Percentiles rank a stretch among this genome's conserved stretches.
phyloP scores from a whole-genome alignment of 2,329 filamentous ascomycete genomes.

The Trichoderma sp. region DNA sequence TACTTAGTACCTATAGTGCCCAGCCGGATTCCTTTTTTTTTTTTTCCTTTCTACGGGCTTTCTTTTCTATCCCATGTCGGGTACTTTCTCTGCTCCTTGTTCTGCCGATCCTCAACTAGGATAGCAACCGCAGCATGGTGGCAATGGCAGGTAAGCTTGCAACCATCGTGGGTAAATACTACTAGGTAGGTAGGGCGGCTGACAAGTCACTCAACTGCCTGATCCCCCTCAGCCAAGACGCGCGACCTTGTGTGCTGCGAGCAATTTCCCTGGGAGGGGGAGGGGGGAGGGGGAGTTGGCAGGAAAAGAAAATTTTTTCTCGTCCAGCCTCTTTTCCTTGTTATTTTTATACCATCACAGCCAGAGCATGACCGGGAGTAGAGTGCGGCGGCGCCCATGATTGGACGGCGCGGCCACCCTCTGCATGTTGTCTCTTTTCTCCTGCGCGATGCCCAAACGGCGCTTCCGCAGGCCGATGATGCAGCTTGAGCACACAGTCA shows the following conservation, averaged over 20 bases:
- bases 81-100: background rate
- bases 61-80: background rate
- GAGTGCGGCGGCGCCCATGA: background rate
- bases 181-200: no score
- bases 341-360: background rate
- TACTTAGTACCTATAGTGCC: no score
- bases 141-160: background rate
- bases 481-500: background rate
- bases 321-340: background rate
- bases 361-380: background rate
- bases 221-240: background rate
- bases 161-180: background rate
- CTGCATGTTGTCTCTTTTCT: constrained; percentile 4
- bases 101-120: background rate
- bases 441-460: background rate
- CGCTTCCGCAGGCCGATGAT: background rate
- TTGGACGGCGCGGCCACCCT: background rate
- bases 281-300: background rate
- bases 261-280: background rate
- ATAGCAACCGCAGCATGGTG: background rate
- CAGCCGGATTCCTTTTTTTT: background rate
- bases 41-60: background rate
- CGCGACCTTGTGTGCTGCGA: background rate
- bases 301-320: background rate
- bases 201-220: background rate